A percentile compares a stretch with the other conserved stretches of the same genome.
Evolutionary conservation across 306 rosid species (phyloP).

Genomic region (Prunus padus): DNA sequence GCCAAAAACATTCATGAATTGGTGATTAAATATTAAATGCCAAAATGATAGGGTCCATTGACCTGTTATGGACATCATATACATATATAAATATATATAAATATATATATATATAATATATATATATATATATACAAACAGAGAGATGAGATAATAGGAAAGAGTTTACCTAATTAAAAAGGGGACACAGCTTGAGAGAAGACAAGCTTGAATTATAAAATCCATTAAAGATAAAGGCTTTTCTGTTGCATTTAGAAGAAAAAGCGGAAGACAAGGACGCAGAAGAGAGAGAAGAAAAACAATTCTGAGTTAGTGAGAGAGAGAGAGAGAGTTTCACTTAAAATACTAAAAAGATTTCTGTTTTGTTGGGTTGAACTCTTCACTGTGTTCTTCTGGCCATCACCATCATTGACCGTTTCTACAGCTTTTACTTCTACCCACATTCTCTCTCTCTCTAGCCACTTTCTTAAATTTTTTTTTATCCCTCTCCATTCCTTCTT

Average conservation of each 20-base stretch:
- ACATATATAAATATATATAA: too few relatives aligned
- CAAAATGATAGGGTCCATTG: constrained; percentile 21
- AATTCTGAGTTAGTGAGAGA: constrained; percentile 15
- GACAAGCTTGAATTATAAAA: constrained; percentile 12
- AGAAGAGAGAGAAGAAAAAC: constrained; percentile 29
- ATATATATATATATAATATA: not conserved
- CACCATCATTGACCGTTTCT: constrained; percentile 53
- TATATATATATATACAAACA: not conserved
- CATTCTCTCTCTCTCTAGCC: constrained; percentile 20
- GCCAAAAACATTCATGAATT: not conserved
- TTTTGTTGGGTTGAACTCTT: constrained; percentile 56
- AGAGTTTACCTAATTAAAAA: constrained; percentile 19
- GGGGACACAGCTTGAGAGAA: not conserved
- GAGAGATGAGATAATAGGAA: not conserved
- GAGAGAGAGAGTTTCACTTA: constrained; percentile 22
- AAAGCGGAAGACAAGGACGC: constrained; percentile 44
- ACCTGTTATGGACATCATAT: constrained; percentile 28
- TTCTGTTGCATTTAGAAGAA: constrained; percentile 40
- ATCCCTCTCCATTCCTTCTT: not conserved
- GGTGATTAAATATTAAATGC: not conserved
- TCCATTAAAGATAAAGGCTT: constrained; percentile 29
- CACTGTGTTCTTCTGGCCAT: constrained; percentile 36
- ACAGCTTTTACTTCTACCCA: constrained; percentile 41
- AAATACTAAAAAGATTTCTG: constrained; percentile 41
- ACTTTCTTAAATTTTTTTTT: not conserved